These are phyloP conservation scores for Erucastrum elatum DNA, from an alignment of 345 rosid genomes.

Conservation along the genomic window DNA sequence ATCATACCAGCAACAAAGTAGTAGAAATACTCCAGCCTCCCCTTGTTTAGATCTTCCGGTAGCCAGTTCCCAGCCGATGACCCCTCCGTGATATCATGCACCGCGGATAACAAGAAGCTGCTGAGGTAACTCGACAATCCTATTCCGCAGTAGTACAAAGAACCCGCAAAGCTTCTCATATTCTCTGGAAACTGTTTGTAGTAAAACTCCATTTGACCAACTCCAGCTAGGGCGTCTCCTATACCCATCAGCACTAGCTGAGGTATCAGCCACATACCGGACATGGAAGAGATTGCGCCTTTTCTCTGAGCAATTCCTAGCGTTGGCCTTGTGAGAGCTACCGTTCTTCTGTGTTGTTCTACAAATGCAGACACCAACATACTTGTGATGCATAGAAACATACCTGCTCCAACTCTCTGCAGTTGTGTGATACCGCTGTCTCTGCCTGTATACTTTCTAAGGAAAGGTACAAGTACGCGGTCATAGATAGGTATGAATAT, in stretches of 20 bases:
- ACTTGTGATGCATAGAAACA: slow-evolving; percentile 38
- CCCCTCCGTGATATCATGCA: slow-evolving; percentile 27
- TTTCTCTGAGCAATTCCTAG: slow-evolving; percentile 32
- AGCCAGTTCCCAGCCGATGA: slow-evolving; percentile 35
- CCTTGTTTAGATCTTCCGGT: slow-evolving; percentile 38
- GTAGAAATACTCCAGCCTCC: slow-evolving; percentile 39
- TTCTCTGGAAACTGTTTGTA: slow-evolving; percentile 49
- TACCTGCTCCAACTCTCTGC: slow-evolving; percentile 46
- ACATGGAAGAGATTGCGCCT: slow-evolving; percentile 43
- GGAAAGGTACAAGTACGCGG: slow-evolving; percentile 46
- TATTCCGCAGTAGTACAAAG: slow-evolving; percentile 35
- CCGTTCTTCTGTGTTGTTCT: slow-evolving; percentile 32
- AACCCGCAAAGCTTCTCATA: slow-evolving; percentile 44
- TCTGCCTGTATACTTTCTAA: slow-evolving; percentile 45
- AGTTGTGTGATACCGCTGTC: slow-evolving; percentile 49
- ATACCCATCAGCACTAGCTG: slow-evolving; percentile 42
- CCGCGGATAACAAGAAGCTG: slow-evolving; percentile 34
- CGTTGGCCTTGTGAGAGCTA: slow-evolving; percentile 32
- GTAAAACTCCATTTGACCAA: slow-evolving; percentile 45
- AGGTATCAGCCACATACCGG: slow-evolving; percentile 42
- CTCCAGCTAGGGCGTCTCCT: slow-evolving; percentile 34
- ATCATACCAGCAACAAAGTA: slow-evolving; percentile 40
- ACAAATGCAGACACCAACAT: slow-evolving; percentile 40
- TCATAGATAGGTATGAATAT: slow-evolving; percentile 60
- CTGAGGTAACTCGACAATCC: slow-evolving; percentile 41